Evolutionary conservation across 2,329 filamentous ascomycete species (phyloP).

Genomic region (Cercospora sojina): DNA sequence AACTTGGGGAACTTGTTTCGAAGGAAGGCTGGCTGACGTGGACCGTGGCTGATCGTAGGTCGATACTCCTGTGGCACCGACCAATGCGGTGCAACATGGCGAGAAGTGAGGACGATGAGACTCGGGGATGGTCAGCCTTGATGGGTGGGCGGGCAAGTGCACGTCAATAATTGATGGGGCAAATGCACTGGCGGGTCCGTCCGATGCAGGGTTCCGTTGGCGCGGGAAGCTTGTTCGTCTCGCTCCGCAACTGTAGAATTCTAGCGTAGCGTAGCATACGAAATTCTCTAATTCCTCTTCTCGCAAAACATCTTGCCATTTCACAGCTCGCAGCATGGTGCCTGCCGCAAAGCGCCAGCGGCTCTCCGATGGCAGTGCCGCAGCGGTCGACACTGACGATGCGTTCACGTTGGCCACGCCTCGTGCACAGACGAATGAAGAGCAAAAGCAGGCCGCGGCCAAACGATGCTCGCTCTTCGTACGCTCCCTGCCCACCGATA

Average conservation of each 20-base stretch:
- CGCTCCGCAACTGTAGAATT: background rate
- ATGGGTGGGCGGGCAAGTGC: background rate
- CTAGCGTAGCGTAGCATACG: background rate
- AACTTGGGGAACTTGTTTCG: background rate
- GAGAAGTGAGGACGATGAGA: background rate
- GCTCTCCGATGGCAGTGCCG: conserved; percentile 32
- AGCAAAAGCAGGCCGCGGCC: conserved; percentile 25
- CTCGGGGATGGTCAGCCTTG: background rate
- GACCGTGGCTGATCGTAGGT: background rate
- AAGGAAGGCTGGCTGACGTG: background rate
- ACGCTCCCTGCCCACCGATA: conserved; percentile 73
- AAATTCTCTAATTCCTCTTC: background rate
- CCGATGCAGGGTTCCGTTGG: background rate
- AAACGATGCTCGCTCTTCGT: conserved; percentile 69
- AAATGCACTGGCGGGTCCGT: background rate
- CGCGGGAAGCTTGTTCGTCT: background rate
- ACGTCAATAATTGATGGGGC: background rate
- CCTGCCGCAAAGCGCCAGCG: conserved; percentile 37
- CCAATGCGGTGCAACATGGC: background rate
- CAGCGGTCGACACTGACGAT: conserved; percentile 15
- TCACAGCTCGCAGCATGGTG: conserved; percentile 26
- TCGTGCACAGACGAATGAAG: conserved; percentile 2
- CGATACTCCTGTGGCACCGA: background rate
- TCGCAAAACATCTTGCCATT: background rate
- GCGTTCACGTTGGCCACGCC: background rate